Percentiles rank a stretch among this genome's conserved stretches.
Conservation (phyloP, 2,329 filamentous ascomycete species). For the Alternaria sp. region DNA sequence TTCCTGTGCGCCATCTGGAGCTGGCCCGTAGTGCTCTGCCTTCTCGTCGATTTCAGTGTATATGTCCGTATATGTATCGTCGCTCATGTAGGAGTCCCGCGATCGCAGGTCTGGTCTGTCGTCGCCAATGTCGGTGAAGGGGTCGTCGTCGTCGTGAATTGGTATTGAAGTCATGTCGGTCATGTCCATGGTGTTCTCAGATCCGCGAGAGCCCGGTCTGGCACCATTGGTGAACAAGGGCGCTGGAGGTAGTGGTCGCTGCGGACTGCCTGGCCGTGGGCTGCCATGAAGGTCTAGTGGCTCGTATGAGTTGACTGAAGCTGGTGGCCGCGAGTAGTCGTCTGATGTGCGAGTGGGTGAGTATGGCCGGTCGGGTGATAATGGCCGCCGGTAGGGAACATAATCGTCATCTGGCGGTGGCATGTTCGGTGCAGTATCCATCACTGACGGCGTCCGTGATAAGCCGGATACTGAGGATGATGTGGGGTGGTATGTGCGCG, state of each 20-base stretch:
- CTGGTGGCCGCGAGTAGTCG: constrained; percentile 76
- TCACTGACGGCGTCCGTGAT: constrained; percentile 60
- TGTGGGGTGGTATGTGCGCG: constrained; percentile 60
- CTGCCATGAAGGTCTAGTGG: constrained; percentile 88
- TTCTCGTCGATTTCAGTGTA: constrained; percentile 62
- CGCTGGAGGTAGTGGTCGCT: constrained; percentile 85
- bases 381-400: constrained; percentile 62
- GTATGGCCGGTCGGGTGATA: constrained; percentile 65
- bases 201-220: constrained; percentile 55
- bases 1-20: constrained; percentile 85
- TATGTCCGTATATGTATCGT: constrained; percentile 66
- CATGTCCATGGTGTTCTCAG: constrained; percentile 62
- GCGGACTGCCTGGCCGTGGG: constrained; percentile 85
- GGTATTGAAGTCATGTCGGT: constrained; percentile 79
- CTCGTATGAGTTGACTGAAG: constrained; percentile 78
- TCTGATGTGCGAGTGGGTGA: constrained; percentile 61
- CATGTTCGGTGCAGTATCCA: constrained; percentile 60
- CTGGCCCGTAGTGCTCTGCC: constrained; percentile 83
- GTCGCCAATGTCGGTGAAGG: constrained; percentile 72
- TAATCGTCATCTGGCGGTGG: constrained; percentile 70
- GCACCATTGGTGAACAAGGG: constrained; percentile 75
- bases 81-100: constrained; percentile 69
- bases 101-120: constrained; percentile 67
- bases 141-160: constrained; percentile 68
- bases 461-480: constrained; percentile 52